These are phyloP conservation scores for Rhodotorula toruloides DNA, from an alignment of 768 basidiomycete species.

Conservation along the genomic window DNA sequence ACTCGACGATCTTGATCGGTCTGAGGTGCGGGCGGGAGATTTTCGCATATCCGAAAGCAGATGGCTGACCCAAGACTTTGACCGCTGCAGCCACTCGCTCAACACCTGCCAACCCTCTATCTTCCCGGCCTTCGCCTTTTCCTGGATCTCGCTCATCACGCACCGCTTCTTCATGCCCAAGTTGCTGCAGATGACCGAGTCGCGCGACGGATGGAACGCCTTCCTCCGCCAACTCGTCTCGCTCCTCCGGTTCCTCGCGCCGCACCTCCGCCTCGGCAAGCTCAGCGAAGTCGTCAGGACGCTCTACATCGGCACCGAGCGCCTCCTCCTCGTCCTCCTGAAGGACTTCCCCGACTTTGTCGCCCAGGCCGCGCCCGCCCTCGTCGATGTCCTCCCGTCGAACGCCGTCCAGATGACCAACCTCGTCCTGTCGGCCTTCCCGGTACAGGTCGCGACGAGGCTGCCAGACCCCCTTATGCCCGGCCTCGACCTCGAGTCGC, in stretches of 20 bases:
- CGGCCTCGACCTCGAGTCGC: conserved; percentile 50
- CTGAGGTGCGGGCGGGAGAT: conserved; percentile 85
- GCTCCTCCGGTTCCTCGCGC: conserved; percentile 87
- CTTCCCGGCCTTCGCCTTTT: conserved; percentile 97
- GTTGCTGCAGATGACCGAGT: conserved; percentile 76
- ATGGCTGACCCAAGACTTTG: background rate
- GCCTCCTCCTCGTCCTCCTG: conserved; percentile 85
- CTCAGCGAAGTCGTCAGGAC: conserved; percentile 74
- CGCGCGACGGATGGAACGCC: conserved; percentile 71
- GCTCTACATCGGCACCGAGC: conserved; percentile 82
- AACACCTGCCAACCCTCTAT: conserved; percentile 92
- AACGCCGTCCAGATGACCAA: conserved; percentile 94
- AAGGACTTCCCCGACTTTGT: conserved; percentile 82
- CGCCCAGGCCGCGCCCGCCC: conserved; percentile 64
- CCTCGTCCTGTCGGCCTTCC: conserved; percentile 85
- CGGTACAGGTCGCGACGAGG: conserved; percentile 51
- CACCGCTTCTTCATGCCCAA: conserved; percentile 98
- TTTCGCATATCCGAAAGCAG: too few species aligned
- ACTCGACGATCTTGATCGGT: conserved; percentile 78
- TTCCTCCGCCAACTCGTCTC: conserved; percentile 92
- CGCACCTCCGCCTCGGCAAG: conserved; percentile 72
- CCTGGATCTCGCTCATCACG: conserved; percentile 94
- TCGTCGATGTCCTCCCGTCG: conserved; percentile 86
- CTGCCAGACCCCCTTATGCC: conserved; percentile 68
- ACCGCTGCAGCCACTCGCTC: conserved; percentile 69